These are phyloP conservation scores for Aphanomyces astaci DNA, from an alignment of 352 stramenopile species.

Conservation along the genomic window DNA sequence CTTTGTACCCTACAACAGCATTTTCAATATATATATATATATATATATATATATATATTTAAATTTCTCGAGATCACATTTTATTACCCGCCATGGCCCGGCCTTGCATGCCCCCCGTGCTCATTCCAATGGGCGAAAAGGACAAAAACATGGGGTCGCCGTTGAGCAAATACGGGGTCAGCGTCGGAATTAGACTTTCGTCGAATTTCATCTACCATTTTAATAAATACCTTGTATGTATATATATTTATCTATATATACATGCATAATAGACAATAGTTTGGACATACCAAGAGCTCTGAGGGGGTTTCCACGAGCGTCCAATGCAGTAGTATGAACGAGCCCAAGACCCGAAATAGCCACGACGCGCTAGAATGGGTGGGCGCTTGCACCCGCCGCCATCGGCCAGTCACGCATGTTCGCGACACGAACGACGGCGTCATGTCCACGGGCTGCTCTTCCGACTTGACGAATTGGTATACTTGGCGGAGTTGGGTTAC, in stretches of 20 bases:
- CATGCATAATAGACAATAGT: too few species aligned
- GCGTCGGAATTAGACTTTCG: conserved; percentile 12
- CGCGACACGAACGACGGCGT: background rate
- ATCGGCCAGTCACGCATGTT: conserved; percentile 12
- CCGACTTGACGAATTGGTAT: conserved; percentile 21
- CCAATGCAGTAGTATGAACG: conserved; percentile 12
- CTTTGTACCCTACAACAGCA: conserved; percentile 20
- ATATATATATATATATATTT: too few species aligned
- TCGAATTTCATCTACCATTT: conserved; percentile 21
- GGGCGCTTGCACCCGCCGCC: background rate
- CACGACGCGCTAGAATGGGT: conserved; percentile 3
- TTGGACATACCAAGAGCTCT: conserved; percentile 3
- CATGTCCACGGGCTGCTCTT: conserved; percentile 10
- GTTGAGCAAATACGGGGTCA: conserved; percentile 18
- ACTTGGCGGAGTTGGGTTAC: conserved; percentile 18
- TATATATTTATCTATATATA: too few species aligned
- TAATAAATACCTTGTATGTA: too few species aligned
- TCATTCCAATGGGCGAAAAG: conserved; percentile 20
- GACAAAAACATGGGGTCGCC: conserved; percentile 22
- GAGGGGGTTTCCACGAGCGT: conserved; percentile 18
- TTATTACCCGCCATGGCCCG: conserved; percentile 6
- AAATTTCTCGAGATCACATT: too few species aligned
- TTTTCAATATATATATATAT: background rate
- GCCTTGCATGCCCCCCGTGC: conserved; percentile 3
- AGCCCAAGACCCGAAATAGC: conserved; percentile 17